Evolutionary conservation across 1,139 yeast genomes (phyloP), one percentile per base, ranked within the genome.

Genomic region (Pichia kudriavzevii): DNA sequence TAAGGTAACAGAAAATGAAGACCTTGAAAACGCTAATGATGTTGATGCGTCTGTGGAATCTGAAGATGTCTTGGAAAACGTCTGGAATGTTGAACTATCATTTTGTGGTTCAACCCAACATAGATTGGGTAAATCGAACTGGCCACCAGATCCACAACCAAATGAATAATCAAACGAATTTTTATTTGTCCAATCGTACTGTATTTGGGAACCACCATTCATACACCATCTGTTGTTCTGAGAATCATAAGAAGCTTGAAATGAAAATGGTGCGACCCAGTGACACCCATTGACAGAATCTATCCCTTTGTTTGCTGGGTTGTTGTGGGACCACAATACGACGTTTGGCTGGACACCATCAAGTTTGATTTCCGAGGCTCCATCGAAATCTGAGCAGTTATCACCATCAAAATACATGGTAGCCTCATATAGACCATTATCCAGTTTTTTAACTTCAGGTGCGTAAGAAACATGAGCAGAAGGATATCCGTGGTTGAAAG

Each of bases 81-180:
- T n/a, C n/a, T n/a, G n/a, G n/a, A n/a, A n/a, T n/a, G n/a, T n/a
- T n/a, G n/a, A n/a, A n/a, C n/a, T n/a, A n/a, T n/a, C n/a, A n/a
- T n/a, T n/a, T n/a, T n/a, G n/a, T n/a, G n/a, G n/a, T n/a, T n/a
- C 36, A 27, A 33, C 26, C 59, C 59, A 57, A 40, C 52, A 52
- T 47, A 39, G 43, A 41, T 21, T 7, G 1, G 55, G 46, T 16
- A 50, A 41, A 17, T 48, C 49, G 24, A 46, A 43, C 27, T 54
- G 55, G 26, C 54, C 56, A 26, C 39, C 32, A 33, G 27, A 20
- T 13, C 41, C 42, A 41, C 61, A 57, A n/a, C 54, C 55, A 15
- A 54, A 44, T 12, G 34, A 37, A 36, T 57, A 50, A 33, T 53
- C 59, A 27, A 43, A 41, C 9, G 47, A 39, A 13, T 28, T 11